Percentiles rank a stretch among this genome's conserved stretches.
Evolutionary conservation across 192 early-diverging fungal species (phyloP).

Genomic region (Coemansia furcata): DNA sequence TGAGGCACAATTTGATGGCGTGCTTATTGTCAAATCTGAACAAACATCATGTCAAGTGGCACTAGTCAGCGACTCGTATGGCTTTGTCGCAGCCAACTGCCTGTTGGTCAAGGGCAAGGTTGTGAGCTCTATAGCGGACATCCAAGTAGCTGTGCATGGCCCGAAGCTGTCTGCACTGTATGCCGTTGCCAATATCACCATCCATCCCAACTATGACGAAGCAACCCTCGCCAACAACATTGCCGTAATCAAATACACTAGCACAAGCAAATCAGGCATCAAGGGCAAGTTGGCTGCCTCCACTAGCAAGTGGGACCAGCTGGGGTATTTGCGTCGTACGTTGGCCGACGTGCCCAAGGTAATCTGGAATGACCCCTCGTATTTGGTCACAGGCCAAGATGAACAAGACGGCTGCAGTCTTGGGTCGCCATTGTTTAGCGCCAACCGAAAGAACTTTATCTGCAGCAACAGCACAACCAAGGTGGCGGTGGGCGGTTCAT

Average conservation of each 20-base stretch:
- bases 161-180: constrained; percentile 1
- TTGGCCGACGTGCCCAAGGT: constrained; percentile 2
- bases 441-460: constrained; percentile 25
- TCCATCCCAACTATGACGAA: constrained; percentile 23
- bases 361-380: constrained; percentile 14
- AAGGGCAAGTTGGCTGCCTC: background rate
- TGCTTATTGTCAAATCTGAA: constrained; percentile 19
- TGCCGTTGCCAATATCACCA: constrained; percentile 3
- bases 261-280: background rate
- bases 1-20: constrained; percentile 15
- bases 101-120: constrained; percentile 7
- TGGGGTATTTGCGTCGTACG: constrained; percentile 18
- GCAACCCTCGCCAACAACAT: constrained; percentile 39
- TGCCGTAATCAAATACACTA: constrained; percentile 24
- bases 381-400: constrained; percentile 1
- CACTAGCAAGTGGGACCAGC: constrained; percentile 13
- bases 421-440: constrained; percentile 30
- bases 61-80: constrained; percentile 12
- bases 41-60: constrained; percentile 33
- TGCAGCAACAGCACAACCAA: constrained; percentile 16
- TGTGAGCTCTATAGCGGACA: background rate
- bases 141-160: constrained; percentile 24
- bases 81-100: constrained; percentile 33
- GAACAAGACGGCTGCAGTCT: constrained; percentile 8
- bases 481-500: constrained; percentile 11